Evolutionary conservation across 2,329 filamentous ascomycete species (phyloP).

Genomic region (Talaromyces sp.): DNA sequence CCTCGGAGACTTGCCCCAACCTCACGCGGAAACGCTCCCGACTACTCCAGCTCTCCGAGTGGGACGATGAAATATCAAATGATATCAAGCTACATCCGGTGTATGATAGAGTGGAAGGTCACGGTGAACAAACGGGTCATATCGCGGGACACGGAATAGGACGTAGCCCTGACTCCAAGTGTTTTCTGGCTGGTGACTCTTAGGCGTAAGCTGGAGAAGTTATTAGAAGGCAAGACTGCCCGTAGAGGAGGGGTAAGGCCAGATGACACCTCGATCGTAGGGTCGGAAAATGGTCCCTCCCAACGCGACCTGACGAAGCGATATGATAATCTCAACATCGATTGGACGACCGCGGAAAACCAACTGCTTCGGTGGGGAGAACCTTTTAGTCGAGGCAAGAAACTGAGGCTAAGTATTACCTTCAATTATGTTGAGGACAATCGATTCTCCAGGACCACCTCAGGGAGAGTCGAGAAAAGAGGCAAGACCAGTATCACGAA

Average conservation of each 20-base stretch:
- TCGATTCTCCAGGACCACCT: neutral
- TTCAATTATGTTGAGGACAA: conserved; percentile 14
- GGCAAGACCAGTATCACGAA: conserved; percentile 14
- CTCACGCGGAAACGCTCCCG: neutral
- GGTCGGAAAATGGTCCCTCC: conserved; percentile 12
- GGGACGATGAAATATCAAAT: neutral
- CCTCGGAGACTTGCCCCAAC: neutral
- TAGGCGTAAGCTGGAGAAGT: conserved; percentile 6
- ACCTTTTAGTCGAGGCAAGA: conserved; percentile 7
- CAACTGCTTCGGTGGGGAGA: conserved; percentile 10
- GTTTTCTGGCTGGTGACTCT: conserved; percentile 4
- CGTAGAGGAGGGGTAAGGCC: conserved; percentile 6
- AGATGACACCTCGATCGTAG: conserved; percentile 10
- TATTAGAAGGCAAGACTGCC: conserved; percentile 5
- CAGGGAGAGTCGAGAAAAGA: conserved; percentile 10
- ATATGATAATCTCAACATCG: conserved; percentile 16
- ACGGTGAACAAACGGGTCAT: conserved; percentile 9
- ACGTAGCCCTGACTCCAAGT: conserved; percentile 11
- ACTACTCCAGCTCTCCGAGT: conserved; percentile 8
- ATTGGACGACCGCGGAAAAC: conserved; percentile 24
- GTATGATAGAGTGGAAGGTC: conserved; percentile 17
- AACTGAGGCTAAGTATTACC: conserved; percentile 12
- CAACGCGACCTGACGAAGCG: conserved; percentile 10
- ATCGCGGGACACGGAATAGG: conserved; percentile 5
- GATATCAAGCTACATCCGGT: conserved; percentile 10